Evolutionary conservation across 345 rosid species (phyloP).

Genomic region (Punica granatum): DNA sequence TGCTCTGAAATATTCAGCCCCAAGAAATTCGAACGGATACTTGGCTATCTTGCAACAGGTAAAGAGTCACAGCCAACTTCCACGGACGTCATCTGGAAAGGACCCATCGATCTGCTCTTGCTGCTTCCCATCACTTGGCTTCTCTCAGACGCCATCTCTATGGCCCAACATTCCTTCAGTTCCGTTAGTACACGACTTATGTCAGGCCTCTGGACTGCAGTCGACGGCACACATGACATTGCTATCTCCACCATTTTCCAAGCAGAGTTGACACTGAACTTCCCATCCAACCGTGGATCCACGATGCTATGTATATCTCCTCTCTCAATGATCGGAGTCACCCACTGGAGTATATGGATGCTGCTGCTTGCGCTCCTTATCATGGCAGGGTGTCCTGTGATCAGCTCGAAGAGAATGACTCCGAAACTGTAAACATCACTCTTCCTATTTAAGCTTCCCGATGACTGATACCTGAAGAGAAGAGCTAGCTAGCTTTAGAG

Average conservation of each 20-base stretch:
- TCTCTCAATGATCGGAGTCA: constrained; percentile 18
- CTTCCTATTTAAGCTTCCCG: constrained; percentile 22
- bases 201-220: constrained; percentile 22
- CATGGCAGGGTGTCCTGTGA: constrained; percentile 40
- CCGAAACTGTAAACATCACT: constrained; percentile 57
- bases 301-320: constrained; percentile 32
- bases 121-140: background rate
- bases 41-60: background rate
- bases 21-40: too few relatives aligned
- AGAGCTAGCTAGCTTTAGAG: background rate
- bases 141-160: constrained; percentile 4
- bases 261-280: constrained; percentile 23
- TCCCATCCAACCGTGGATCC: constrained; percentile 30
- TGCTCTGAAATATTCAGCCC: too few relatives aligned
- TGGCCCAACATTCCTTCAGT: constrained; percentile 27
- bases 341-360: constrained; percentile 35
- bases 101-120: background rate
- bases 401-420: constrained; percentile 39
- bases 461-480: constrained; percentile 7
- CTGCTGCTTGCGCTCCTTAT: constrained; percentile 20
- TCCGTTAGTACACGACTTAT: constrained; percentile 29
- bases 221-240: constrained; percentile 24
- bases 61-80: background rate
- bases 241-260: constrained; percentile 46
- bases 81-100: background rate